Conservation (phyloP, 257 asterid species). For the Ilex asprella region DNA sequence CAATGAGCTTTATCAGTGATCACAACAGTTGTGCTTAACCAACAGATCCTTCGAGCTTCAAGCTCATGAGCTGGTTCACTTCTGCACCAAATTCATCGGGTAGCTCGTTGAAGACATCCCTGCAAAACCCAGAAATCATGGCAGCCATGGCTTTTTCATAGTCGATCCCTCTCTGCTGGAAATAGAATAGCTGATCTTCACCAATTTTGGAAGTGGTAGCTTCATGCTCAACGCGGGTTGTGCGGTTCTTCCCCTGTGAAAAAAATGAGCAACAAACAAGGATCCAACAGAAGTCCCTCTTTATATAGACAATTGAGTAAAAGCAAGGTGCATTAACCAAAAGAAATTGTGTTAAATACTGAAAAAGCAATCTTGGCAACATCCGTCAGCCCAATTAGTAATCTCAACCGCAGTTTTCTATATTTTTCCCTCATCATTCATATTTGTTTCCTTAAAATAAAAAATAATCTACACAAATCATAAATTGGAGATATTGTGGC, state of each 20-base stretch:
- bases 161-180: slow-evolving; percentile 93
- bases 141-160: slow-evolving; percentile 97
- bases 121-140: slow-evolving; percentile 92
- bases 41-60: slow-evolving; percentile 95
- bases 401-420: too few relatives aligned
- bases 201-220: slow-evolving; percentile 94
- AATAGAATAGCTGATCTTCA: slow-evolving; percentile 88
- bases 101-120: slow-evolving; percentile 84
- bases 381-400: too few relatives aligned
- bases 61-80: slow-evolving; percentile 89
- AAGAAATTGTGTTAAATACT: too few relatives aligned
- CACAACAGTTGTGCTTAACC: slow-evolving; percentile 28
- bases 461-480: too few relatives aligned
- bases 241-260: slow-evolving; percentile 60
- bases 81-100: slow-evolving; percentile 95
- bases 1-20: neutral
- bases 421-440: too few relatives aligned
- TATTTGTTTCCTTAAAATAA: too few relatives aligned
- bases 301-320: too few relatives aligned
- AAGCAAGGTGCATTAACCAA: too few relatives aligned
- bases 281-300: too few relatives aligned
- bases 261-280: neutral
- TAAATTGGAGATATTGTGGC: too few relatives aligned
- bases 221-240: slow-evolving; percentile 74
- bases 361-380: too few relatives aligned